Base-by-base conservation (phyloP, 2,329 filamentous ascomycete species). In the Hypoxylon sp. region DNA sequence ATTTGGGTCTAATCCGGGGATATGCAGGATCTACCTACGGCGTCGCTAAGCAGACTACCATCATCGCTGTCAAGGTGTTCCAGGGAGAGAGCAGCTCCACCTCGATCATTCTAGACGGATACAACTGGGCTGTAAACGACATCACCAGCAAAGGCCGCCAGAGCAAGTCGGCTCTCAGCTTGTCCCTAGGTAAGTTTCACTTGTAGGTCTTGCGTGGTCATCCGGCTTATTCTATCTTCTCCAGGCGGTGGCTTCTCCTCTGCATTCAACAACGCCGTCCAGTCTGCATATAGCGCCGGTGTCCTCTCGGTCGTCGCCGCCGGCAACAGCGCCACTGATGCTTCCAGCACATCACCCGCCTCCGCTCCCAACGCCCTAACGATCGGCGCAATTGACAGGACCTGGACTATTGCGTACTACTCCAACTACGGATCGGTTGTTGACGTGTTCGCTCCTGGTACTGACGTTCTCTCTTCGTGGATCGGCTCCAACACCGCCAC, bases 271-370 rank as follows among this genome's bases (percentile, higher is more conserved):
- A 73, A 70, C 33, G 83, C 84, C 48, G 79, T 88, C 38, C 77
- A 82, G 38, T 75, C 74, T 26, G 83, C 83, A 24, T 82, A 80
- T 72, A 70, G 67, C 24, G 70, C 74, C 0, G 85, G 85, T 30
- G 74, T 89, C 32, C 79, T 85, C n/a, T 81, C 83, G 1, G 82
- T 85, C 30, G 84, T 86, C 0, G 85, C 86, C 5, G 85, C 86
- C 14, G 86, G 86, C n/a, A 88, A 88, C 73, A 76, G 78, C 11
- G 74, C 75, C 59, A 70, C 67, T 12, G 75, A 83, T 59, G 79
- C 79, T 0, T 69, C 69, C 14, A 75, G 77, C 66, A 77, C 72
- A 45, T 87, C 84, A 0, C 85, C 85, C 0, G 84, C 83, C 1
- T 83, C 82, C 0, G 80, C 80, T 1, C 71, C 81, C n/a, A 76